Evolutionary conservation across 495 filamentous ascomycete genomes (phyloP).

Genomic region (Aspergillus mulundensis): DNA sequence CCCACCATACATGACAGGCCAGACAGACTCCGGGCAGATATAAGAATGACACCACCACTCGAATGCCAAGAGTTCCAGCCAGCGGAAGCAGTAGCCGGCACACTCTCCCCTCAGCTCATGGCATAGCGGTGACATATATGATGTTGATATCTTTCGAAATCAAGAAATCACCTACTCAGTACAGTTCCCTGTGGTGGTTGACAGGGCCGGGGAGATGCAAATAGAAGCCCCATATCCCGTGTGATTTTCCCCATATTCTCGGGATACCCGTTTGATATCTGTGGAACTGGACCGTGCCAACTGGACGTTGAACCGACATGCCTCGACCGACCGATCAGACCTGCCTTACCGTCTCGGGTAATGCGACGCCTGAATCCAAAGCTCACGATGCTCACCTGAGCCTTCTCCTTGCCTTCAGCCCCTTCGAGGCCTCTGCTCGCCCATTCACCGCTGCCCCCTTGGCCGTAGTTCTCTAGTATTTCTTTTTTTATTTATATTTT

Average conservation of each 20-base stretch:
- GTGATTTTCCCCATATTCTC: too few relatives aligned
- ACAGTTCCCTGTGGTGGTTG: neutral
- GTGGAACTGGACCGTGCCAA: neutral
- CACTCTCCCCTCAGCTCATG: neutral
- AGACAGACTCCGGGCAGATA: neutral
- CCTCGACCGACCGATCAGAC: constrained; percentile 2
- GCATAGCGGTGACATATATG: neutral
- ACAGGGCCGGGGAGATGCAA: neutral
- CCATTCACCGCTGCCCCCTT: neutral
- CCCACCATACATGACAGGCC: neutral
- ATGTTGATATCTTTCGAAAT: neutral
- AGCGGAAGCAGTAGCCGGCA: neutral
- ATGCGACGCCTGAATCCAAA: neutral
- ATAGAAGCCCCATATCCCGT: neutral
- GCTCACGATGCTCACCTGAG: constrained; percentile 7
- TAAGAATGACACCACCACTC: constrained; percentile 3
- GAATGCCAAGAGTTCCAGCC: neutral
- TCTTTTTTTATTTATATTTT: neutral
- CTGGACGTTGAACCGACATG: neutral
- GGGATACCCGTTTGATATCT: neutral
- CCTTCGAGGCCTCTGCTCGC: neutral
- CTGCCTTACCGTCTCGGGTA: constrained; percentile 1
- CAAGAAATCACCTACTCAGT: neutral
- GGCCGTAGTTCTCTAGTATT: neutral
- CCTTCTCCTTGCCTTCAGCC: neutral